These are phyloP conservation scores for Panicum miliaceum DNA, from an alignment of 176 grass and related monocot genomes.

Conservation along the genomic window DNA sequence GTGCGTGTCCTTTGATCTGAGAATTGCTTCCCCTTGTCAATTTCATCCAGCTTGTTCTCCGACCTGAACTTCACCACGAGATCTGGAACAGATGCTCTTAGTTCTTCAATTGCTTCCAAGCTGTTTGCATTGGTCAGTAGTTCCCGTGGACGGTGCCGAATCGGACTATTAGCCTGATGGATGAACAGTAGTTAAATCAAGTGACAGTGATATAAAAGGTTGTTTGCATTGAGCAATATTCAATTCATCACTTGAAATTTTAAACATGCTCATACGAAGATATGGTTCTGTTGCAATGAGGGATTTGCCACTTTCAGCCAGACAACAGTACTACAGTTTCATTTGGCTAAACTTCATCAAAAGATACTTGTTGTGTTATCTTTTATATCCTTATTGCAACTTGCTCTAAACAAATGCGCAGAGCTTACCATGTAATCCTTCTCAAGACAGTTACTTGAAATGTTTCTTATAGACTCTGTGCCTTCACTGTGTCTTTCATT, in stretches of 20 bases:
- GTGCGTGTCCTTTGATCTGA: slow-evolving; percentile 37
- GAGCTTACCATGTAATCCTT: slow-evolving; percentile 68
- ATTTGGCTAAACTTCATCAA: background rate
- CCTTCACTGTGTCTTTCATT: slow-evolving; percentile 49
- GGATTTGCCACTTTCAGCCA: background rate
- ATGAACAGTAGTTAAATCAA: slow-evolving; percentile 6
- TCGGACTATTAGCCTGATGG: slow-evolving; percentile 69
- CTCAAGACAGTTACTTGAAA: slow-evolving; percentile 53
- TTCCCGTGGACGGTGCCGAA: slow-evolving; percentile 34
- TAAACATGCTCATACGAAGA: slow-evolving; percentile 9
- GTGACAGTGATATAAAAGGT: background rate
- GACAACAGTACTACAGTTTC: background rate
- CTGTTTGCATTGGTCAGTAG: slow-evolving; percentile 34
- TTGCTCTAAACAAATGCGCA: background rate
- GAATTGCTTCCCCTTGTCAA: slow-evolving; percentile 47
- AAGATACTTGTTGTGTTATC: background rate
- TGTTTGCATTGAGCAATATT: slow-evolving; percentile 26
- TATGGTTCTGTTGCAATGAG: background rate
- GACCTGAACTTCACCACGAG: slow-evolving; percentile 54
- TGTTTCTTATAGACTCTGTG: slow-evolving; percentile 51
- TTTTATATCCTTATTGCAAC: background rate
- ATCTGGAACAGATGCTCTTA: slow-evolving; percentile 59
- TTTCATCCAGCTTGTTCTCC: slow-evolving; percentile 48
- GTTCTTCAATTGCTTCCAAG: slow-evolving; percentile 61
- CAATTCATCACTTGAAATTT: slow-evolving; percentile 13